Evolutionary conservation across 1,284 basidiomycete species (phyloP).

Genomic region (Chondrostereum purpureum): DNA sequence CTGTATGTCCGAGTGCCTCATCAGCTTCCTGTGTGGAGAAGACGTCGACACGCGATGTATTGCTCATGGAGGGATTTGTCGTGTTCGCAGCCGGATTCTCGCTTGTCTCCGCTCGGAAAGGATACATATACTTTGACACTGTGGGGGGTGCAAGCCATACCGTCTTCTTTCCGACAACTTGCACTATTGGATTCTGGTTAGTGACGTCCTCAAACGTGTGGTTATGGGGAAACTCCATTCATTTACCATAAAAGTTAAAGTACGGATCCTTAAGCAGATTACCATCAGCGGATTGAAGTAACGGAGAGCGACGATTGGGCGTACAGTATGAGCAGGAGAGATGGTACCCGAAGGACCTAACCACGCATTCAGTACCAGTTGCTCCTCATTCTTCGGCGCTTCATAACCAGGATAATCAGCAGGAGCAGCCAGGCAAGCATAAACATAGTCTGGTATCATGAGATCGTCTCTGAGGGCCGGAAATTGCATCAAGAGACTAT

Average conservation of each 20-base stretch:
- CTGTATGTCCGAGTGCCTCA: conserved; percentile 27
- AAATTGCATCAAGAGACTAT: conserved; percentile 82
- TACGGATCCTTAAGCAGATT: conserved; percentile 73
- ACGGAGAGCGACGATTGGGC: conserved; percentile 23
- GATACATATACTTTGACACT: conserved; percentile 49
- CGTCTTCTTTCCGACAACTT: conserved; percentile 83
- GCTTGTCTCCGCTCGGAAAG: conserved; percentile 23
- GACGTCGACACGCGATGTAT: conserved; percentile 67
- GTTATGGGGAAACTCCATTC: conserved; percentile 10
- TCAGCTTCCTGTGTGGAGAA: conserved; percentile 34
- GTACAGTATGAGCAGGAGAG: conserved; percentile 88
- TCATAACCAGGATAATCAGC: conserved; percentile 45
- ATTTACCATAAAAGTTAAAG: conserved; percentile 82
- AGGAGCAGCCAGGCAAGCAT: conserved; percentile 51
- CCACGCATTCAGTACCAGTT: conserved; percentile 82
- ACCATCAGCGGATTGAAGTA: conserved; percentile 10
- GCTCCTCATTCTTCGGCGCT: conserved; percentile 64
- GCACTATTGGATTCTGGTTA: conserved; percentile 43
- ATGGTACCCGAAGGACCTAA: conserved; percentile 73
- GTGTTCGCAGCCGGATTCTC: conserved; percentile 34
- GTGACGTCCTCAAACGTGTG: conserved; percentile 7
- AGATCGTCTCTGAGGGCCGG: conserved; percentile 74
- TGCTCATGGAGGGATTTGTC: conserved; percentile 41
- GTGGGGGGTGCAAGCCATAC: conserved; percentile 88
- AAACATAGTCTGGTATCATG: conserved; percentile 82